Evolutionary conservation across 257 asterid species (phyloP).

Genomic region (Primulina huaijiensis): DNA sequence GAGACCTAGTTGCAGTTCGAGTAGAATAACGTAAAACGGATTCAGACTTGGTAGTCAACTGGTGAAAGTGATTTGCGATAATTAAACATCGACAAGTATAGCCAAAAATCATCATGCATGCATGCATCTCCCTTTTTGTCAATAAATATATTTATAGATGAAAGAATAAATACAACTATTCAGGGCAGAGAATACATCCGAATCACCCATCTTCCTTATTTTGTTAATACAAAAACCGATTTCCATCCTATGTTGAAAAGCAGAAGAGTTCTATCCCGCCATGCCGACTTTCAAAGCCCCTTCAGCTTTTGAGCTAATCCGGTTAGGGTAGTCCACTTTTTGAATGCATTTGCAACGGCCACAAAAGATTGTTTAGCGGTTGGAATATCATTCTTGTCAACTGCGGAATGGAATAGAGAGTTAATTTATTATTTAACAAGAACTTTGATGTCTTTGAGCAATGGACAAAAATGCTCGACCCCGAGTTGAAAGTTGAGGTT

Average conservation of each 20-base stretch:
- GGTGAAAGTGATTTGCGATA: no score
- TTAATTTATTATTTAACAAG: neutral
- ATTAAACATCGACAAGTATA: no score
- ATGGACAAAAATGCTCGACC: neutral
- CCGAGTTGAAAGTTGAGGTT: neutral
- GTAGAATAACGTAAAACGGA: no score
- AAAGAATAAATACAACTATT: neutral
- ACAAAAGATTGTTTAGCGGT: conserved; percentile 70
- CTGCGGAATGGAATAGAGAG: conserved; percentile 37
- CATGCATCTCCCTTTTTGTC: no score
- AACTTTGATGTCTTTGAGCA: neutral
- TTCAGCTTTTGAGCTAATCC: conserved; percentile 73
- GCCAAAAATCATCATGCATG: neutral
- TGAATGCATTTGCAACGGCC: conserved; percentile 75
- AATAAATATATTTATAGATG: neutral
- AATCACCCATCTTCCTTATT: neutral
- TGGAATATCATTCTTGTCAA: conserved; percentile 58
- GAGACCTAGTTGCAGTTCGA: no score
- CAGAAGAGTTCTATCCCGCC: neutral
- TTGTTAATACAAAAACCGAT: neutral
- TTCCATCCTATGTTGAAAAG: neutral
- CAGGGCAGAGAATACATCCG: neutral
- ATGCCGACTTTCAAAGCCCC: conserved; percentile 55
- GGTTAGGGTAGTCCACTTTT: conserved; percentile 75
- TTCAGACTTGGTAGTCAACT: no score